These are phyloP conservation scores for Fusarium longipes DNA, from an alignment of 2,329 filamentous ascomycete species.

Conservation along the genomic window DNA sequence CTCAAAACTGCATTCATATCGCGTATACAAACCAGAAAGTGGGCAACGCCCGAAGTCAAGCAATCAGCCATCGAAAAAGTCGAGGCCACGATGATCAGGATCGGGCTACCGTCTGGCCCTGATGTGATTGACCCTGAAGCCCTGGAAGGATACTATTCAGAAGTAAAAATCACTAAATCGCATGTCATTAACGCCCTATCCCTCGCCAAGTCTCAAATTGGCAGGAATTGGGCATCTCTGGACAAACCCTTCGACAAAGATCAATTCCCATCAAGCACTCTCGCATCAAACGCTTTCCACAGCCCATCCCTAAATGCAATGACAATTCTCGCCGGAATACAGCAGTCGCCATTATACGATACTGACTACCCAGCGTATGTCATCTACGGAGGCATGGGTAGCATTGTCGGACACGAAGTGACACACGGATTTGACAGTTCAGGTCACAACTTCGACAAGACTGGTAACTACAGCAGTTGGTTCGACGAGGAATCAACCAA, in stretches of 20 bases:
- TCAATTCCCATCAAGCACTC: slow-evolving; percentile 69
- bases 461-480: slow-evolving; percentile 74
- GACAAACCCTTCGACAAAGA: slow-evolving; percentile 70
- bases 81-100: slow-evolving; percentile 74
- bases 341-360: slow-evolving; percentile 75
- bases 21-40: slow-evolving; percentile 67
- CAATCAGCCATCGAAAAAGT: slow-evolving; percentile 72
- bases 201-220: slow-evolving; percentile 59
- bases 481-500: slow-evolving; percentile 70
- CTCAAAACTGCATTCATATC: slow-evolving; percentile 74
- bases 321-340: slow-evolving; percentile 69
- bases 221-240: slow-evolving; percentile 66
- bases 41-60: slow-evolving; percentile 73
- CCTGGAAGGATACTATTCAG: slow-evolving; percentile 67
- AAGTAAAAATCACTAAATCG: slow-evolving; percentile 60
- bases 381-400: slow-evolving; percentile 74
- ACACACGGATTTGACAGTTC: slow-evolving; percentile 76
- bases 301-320: slow-evolving; percentile 74
- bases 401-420: slow-evolving; percentile 75
- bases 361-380: slow-evolving; percentile 71
- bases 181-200: slow-evolving; percentile 70
- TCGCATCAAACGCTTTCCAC: slow-evolving; percentile 74
- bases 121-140: slow-evolving; percentile 68
- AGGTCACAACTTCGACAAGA: slow-evolving; percentile 72
- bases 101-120: slow-evolving; percentile 73